These are phyloP conservation scores for Picea glauca DNA, from an alignment of 75 land plant genomes.

Conservation along the genomic window DNA sequence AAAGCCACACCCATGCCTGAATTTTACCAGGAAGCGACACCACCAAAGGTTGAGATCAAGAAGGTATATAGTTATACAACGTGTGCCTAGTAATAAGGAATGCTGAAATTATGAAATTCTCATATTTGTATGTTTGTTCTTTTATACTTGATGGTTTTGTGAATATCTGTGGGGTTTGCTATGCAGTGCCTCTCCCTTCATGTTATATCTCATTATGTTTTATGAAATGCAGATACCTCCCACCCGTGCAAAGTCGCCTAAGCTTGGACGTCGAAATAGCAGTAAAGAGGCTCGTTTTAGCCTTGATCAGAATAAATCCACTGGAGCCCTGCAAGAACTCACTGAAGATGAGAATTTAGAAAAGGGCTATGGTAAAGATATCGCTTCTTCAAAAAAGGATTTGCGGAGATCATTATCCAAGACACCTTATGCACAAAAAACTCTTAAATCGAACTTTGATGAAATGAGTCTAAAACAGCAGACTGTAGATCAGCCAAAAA, in stretches of 20 bases:
- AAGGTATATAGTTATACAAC: constrained; percentile 41
- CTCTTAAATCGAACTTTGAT: neutral
- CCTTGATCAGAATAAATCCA: neutral
- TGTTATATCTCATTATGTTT: neutral
- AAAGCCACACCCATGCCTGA: constrained; percentile 90
- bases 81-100: neutral
- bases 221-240: constrained; percentile 49
- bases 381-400: constrained; percentile 2
- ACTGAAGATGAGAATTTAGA: constrained; percentile 3
- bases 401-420: neutral
- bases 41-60: constrained; percentile 72
- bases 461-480: neutral
- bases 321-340: neutral
- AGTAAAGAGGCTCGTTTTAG: neutral
- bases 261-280: constrained; percentile 69
- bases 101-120: neutral
- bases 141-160: neutral
- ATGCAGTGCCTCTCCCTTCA: neutral
- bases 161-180: neutral
- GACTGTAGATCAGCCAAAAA: neutral
- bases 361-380: neutral
- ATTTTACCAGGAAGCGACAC: constrained; percentile 74
- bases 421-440: neutral
- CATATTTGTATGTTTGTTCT: neutral
- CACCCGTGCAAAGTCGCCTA: constrained; percentile 84